Evolutionary conservation across 148 eudicot species (phyloP).

Genomic region (Dysphania ambrosioides): DNA sequence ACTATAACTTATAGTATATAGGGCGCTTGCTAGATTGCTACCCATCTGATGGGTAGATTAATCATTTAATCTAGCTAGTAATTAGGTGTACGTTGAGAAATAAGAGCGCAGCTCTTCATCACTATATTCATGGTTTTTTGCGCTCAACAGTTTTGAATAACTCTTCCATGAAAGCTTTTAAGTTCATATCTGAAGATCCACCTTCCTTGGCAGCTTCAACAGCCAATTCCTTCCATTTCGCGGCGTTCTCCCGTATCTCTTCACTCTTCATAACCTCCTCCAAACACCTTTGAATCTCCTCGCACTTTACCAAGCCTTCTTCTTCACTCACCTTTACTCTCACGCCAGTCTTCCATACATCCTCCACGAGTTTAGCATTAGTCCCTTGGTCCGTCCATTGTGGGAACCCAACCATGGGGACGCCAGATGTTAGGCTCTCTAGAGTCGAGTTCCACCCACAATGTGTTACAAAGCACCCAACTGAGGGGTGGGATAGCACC

Average conservation of each 20-base stretch:
- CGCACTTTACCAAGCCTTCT: conserved; percentile 34
- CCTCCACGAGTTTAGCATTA: conserved; percentile 51
- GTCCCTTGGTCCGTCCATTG: conserved; percentile 52
- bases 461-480: conserved; percentile 50
- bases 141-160: conserved; percentile 2
- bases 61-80: no score
- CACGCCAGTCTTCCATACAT: conserved; percentile 46
- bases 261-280: conserved; percentile 38
- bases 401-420: conserved; percentile 52
- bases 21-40: no score
- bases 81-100: no score
- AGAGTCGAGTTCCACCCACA: conserved; percentile 70
- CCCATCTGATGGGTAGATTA: no score
- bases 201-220: conserved; percentile 39
- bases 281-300: conserved; percentile 47
- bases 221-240: conserved; percentile 40
- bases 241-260: conserved; percentile 33
- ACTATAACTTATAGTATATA: no score
- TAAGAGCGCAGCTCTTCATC: no score
- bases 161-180: conserved; percentile 35
- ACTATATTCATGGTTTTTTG: not conserved
- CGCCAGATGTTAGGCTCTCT: conserved; percentile 50
- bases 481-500: conserved; percentile 43
- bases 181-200: conserved; percentile 43
- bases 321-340: conserved; percentile 28